A percentile compares a stretch with the other conserved stretches of the same genome.
These are phyloP conservation scores for Austroboletus eburneus DNA, from an alignment of 768 basidiomycete genomes.

Conservation along the genomic window DNA sequence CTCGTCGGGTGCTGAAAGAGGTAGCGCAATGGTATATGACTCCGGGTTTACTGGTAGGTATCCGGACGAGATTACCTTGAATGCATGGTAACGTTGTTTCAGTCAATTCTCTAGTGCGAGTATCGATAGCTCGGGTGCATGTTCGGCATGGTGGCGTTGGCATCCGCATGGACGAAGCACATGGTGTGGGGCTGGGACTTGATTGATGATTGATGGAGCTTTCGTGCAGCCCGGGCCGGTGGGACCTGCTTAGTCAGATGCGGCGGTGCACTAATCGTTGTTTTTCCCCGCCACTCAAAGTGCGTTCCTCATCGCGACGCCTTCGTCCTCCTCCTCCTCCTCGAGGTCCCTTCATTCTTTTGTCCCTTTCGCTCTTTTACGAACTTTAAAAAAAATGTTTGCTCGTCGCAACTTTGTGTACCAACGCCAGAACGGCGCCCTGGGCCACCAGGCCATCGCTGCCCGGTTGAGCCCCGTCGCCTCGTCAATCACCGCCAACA, in stretches of 20 bases:
- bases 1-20: no score
- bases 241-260: conserved; percentile 16
- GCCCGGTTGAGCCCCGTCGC: conserved; percentile 1
- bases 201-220: no score
- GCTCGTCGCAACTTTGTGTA: conserved; percentile 12
- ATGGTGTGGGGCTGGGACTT: no score
- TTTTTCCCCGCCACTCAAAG: neutral
- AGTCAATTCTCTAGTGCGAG: no score
- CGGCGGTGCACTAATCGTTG: neutral
- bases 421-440: conserved; percentile 13
- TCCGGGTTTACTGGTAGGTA: no score
- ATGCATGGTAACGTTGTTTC: no score
- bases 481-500: neutral
- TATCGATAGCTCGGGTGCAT: no score
- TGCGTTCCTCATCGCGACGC: neutral
- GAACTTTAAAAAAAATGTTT: conserved; percentile 13
- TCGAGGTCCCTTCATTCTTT: conserved; percentile 19
- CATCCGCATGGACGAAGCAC: no score
- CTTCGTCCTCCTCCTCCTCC: neutral
- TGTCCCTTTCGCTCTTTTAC: conserved; percentile 21
- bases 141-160: no score
- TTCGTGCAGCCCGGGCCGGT: no score
- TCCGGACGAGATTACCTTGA: no score
- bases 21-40: no score
- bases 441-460: conserved; percentile 6